Percentiles rank a stretch among this genome's conserved stretches.
phyloP scores from a whole-genome alignment of 192 early-diverging fungal genomes.

The Backusella macrospora region DNA sequence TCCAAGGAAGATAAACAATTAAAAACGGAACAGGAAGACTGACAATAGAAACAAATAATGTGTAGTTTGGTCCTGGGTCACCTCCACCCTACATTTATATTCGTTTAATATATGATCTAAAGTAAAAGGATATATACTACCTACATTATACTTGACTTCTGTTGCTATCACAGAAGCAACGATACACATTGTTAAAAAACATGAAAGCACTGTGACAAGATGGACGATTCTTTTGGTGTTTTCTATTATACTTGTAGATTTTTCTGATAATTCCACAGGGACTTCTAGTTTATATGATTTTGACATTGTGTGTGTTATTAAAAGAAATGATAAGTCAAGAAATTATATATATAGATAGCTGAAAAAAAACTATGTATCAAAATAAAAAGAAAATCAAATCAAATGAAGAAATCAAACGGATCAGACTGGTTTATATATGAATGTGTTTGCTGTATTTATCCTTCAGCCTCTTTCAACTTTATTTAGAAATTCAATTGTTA shows the following conservation, averaged over 20 bases:
- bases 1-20: conserved; percentile 41
- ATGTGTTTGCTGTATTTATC: neutral
- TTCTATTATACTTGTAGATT: conserved; percentile 20
- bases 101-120: neutral
- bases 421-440: neutral
- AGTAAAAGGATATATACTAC: neutral
- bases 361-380: neutral
- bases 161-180: conserved; percentile 35
- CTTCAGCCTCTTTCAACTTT: conserved; percentile 1
- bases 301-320: neutral
- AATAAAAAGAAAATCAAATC: neutral
- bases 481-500: neutral
- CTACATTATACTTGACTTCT: conserved; percentile 36
- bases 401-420: neutral
- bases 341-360: neutral
- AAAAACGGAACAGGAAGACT: conserved; percentile 27
- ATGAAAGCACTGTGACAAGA: conserved; percentile 13
- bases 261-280: conserved; percentile 33
- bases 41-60: conserved; percentile 30
- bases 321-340: too few species aligned
- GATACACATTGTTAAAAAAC: conserved; percentile 28
- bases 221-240: conserved; percentile 28
- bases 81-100: conserved; percentile 28
- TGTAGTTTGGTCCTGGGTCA: conserved; percentile 37
- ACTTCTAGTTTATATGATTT: conserved; percentile 25